These are phyloP conservation scores for Fraxinus nigra DNA, from an alignment of 305 asterid species.

Conservation along the genomic window DNA sequence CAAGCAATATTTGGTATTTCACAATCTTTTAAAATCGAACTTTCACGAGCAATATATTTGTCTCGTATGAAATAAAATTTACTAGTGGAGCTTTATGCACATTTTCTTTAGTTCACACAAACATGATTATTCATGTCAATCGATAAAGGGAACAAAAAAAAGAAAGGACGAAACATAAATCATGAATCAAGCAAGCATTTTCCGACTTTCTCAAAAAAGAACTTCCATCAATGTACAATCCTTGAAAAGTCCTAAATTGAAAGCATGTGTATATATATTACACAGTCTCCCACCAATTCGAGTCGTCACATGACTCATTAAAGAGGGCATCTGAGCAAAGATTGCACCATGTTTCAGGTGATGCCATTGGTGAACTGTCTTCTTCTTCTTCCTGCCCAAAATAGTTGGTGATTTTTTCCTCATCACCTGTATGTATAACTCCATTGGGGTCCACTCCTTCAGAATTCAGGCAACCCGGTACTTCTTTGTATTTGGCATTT, in stretches of 20 bases:
- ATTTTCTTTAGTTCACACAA: not conserved
- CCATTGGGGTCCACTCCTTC: slow-evolving; percentile 22
- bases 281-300: slow-evolving; percentile 63
- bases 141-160: too few relatives aligned
- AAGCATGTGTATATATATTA: not conserved
- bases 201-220: not conserved
- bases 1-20: not conserved
- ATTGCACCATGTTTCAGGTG: slow-evolving; percentile 47
- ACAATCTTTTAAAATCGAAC: not conserved
- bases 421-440: not conserved
- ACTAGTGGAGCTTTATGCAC: not conserved
- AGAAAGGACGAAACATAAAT: not conserved
- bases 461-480: slow-evolving; percentile 16
- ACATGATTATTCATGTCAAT: not conserved
- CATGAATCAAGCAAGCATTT: not conserved
- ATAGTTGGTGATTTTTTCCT: not conserved
- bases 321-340: slow-evolving; percentile 39
- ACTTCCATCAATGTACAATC: not conserved
- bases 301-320: slow-evolving; percentile 40
- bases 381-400: slow-evolving; percentile 25
- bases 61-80: not conserved
- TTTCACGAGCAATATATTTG: not conserved
- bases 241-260: not conserved
- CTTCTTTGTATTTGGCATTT: slow-evolving; percentile 17
- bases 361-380: slow-evolving; percentile 36